Base-by-base conservation (phyloP, 345 rosid genomes). In the Pugionium dolabratum region DNA sequence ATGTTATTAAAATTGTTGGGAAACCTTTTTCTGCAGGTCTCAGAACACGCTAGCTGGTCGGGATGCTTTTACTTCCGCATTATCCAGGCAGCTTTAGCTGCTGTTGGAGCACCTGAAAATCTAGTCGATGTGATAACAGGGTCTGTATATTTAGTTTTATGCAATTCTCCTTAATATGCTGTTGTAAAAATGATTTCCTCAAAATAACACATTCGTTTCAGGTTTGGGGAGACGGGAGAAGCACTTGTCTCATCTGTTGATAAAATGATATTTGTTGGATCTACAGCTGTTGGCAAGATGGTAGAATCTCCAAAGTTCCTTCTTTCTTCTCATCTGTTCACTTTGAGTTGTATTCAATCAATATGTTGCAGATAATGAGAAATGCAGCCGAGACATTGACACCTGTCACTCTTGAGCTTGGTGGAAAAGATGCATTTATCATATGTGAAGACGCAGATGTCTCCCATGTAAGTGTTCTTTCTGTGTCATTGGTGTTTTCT, bases 401-500 rank as follows among this genome's bases (percentile, higher is more conserved):
- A 70, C 99, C 96, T 34, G 89, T 90, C 70, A 94, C 95, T 26
- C 96, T 94, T 33, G 97, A 94, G 92, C 97, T 94, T 53, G 99
- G 97, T 61, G 97, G 99, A 62, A 94, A 94, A 79, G 99, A 94
- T 81, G 86, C 93, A 59, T 94, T 90, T 70, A 82, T 94, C 62
- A 83, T 94, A 60, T 90, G 97, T 76, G 96, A 94, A 50, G 99
- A 94, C 69, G 86, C 73, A 9, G 96, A 94, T 62, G 79, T 94
- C 75, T 72, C 87, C 65, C 88, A 85, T 62, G 99, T 94, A 82
- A 65, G 84, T 67, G 48, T 44, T 58, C 9, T 62, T 54, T 45
- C 37, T 50, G 30, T 35, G 32, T 9, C 54, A 34, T 18, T 42
- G 9, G 27, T 72, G 34, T 42, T 33, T 30, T 25, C 52, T 29